A percentile compares a stretch with the other conserved stretches of the same genome.
phyloP scores from a whole-genome alignment of 768 basidiomycete species.

The Rossbeevera mucosa region DNA sequence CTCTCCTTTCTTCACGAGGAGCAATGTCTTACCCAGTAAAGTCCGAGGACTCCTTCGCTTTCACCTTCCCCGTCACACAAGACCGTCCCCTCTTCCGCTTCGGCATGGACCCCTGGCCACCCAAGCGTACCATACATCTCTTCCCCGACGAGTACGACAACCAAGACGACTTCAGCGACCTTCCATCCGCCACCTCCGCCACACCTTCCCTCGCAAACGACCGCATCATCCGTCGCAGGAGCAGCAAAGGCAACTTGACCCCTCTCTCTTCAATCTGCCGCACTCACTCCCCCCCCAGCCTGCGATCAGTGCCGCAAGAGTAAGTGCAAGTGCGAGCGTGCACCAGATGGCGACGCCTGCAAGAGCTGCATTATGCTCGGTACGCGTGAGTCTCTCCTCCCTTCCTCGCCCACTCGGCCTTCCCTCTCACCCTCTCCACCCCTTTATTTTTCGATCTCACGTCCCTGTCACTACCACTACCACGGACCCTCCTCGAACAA shows the following conservation, averaged over 20 bases:
- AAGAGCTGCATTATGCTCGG: slow-evolving; percentile 71
- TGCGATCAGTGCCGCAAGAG: slow-evolving; percentile 89
- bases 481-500: background rate
- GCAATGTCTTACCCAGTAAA: too few relatives aligned
- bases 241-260: slow-evolving; percentile 60
- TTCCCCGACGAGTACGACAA: slow-evolving; percentile 66
- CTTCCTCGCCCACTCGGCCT: background rate
- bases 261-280: background rate
- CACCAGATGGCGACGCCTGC: slow-evolving; percentile 58
- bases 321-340: slow-evolving; percentile 84
- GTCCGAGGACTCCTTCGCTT: slow-evolving; percentile 26
- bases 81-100: slow-evolving; percentile 22
- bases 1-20: too few relatives aligned
- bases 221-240: slow-evolving; percentile 61
- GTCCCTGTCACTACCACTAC: background rate
- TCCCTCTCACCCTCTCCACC: slow-evolving; percentile 10
- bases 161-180: slow-evolving; percentile 47
- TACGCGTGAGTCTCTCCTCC: slow-evolving; percentile 47
- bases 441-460: slow-evolving; percentile 1
- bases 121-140: slow-evolving; percentile 20
- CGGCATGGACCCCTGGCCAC: slow-evolving; percentile 28
- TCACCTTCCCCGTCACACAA: slow-evolving; percentile 24
- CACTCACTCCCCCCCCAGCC: slow-evolving; percentile 36
- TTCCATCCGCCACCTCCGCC: slow-evolving; percentile 27
- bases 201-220: slow-evolving; percentile 28